Evolutionary conservation across 2,329 filamentous ascomycete species (phyloP).

Genomic region (Colletotrichum navitas): DNA sequence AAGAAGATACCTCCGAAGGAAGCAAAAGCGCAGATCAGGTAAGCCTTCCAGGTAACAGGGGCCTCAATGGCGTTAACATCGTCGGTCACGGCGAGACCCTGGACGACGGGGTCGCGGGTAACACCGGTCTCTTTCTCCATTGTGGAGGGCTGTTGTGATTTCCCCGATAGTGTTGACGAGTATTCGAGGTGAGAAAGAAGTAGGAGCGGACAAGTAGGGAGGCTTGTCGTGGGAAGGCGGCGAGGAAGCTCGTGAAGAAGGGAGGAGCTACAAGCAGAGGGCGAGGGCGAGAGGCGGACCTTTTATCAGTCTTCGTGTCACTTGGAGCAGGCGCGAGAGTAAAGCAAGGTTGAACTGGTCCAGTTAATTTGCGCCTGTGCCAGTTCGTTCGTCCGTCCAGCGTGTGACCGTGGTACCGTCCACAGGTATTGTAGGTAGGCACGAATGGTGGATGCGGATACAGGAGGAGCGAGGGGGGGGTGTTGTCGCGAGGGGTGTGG

Average conservation of each 20-base stretch:
- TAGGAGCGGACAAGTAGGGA: slow-evolving; percentile 25
- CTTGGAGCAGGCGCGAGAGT: background rate
- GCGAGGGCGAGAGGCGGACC: slow-evolving; percentile 35
- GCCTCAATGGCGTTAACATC: slow-evolving; percentile 74
- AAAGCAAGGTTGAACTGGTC: slow-evolving; percentile 2
- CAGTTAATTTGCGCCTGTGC: slow-evolving; percentile 36
- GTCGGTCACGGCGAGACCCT: slow-evolving; percentile 56
- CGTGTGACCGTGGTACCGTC: slow-evolving; percentile 18
- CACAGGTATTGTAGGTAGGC: background rate
- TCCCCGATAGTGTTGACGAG: slow-evolving; percentile 18
- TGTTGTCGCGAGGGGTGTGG: background rate
- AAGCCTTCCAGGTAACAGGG: slow-evolving; percentile 76
- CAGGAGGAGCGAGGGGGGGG: too few species aligned
- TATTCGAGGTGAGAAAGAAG: slow-evolving; percentile 7
- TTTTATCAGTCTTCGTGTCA: slow-evolving; percentile 39
- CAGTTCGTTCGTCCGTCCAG: slow-evolving; percentile 27
- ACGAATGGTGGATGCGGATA: background rate
- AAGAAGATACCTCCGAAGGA: slow-evolving; percentile 82
- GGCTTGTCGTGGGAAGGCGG: slow-evolving; percentile 21
- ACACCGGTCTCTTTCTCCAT: slow-evolving; percentile 41
- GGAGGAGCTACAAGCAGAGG: background rate
- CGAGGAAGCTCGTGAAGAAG: slow-evolving; percentile 37
- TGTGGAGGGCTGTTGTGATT: slow-evolving; percentile 9
- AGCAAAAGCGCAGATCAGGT: slow-evolving; percentile 77
- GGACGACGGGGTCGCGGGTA: slow-evolving; percentile 30